Percentiles rank a stretch among this genome's conserved stretches.
These are phyloP conservation scores for Sporothrix dimorphospora DNA, from an alignment of 2,329 filamentous ascomycete genomes.

Conservation along the genomic window DNA sequence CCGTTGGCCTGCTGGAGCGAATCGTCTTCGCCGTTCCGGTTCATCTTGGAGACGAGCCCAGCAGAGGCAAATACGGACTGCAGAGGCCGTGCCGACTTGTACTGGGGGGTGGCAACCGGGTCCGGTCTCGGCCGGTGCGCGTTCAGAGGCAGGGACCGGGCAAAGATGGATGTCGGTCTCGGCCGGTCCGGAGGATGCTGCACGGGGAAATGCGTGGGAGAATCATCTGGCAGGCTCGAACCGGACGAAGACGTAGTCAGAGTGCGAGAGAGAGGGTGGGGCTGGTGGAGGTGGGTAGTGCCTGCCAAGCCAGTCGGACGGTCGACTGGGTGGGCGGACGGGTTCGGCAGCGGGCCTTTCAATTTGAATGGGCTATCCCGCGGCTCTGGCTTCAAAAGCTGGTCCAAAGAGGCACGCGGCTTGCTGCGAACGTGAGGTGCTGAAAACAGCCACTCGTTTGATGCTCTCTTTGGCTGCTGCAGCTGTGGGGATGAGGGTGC, in stretches of 20 bases:
- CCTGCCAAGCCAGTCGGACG: slow-evolving; percentile 31
- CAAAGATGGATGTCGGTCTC: slow-evolving; percentile 61
- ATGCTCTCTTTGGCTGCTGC: slow-evolving; percentile 25
- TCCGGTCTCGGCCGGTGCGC: slow-evolving; percentile 53
- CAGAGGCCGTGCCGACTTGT: slow-evolving; percentile 75
- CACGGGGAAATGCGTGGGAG: slow-evolving; percentile 64
- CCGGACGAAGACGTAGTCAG: slow-evolving; percentile 85
- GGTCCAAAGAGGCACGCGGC: slow-evolving; percentile 77
- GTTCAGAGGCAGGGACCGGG: slow-evolving; percentile 74
- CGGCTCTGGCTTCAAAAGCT: slow-evolving; percentile 66
- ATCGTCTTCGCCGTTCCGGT: slow-evolving; percentile 75
- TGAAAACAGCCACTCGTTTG: slow-evolving; percentile 43
- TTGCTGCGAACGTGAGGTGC: slow-evolving; percentile 63
- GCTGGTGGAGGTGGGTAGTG: slow-evolving; percentile 48
- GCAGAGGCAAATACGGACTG: slow-evolving; percentile 92
- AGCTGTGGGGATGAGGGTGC: slow-evolving; percentile 19
- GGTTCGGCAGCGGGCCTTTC: slow-evolving; percentile 55
- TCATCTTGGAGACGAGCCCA: slow-evolving; percentile 92
- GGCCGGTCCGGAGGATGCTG: slow-evolving; percentile 57
- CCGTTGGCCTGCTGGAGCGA: slow-evolving; percentile 50
- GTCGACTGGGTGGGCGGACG: slow-evolving; percentile 56
- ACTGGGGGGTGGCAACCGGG: slow-evolving; percentile 71
- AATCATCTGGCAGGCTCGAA: slow-evolving; percentile 76
- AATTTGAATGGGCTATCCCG: slow-evolving; percentile 68
- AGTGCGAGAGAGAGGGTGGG: slow-evolving; percentile 84